A percentile compares a stretch with the other conserved stretches of the same genome.
phyloP scores from a whole-genome alignment of 2,329 filamentous ascomycete species.

The Polytolypa hystricis region DNA sequence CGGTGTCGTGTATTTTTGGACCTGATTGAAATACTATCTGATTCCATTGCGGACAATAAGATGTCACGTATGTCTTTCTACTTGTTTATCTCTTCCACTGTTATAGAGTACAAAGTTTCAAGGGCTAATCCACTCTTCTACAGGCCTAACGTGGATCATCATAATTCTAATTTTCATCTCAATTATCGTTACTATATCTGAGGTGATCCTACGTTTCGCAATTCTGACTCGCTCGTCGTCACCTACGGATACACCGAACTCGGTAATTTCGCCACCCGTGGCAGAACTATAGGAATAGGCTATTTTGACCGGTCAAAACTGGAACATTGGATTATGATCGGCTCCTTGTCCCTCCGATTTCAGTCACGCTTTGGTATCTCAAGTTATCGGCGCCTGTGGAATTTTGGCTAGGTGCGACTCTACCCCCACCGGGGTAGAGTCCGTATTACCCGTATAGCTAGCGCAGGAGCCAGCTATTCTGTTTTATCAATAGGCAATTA shows the following conservation, averaged over 20 bases:
- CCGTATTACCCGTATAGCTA: too few species aligned
- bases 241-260: not conserved
- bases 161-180: conserved; percentile 86
- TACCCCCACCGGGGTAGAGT: too few species aligned
- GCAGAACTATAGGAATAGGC: not conserved
- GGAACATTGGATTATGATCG: not conserved
- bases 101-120: too few species aligned
- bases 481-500: too few species aligned
- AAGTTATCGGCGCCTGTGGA: too few species aligned
- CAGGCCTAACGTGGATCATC: conserved; percentile 89
- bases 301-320: too few species aligned
- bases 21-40: conserved; percentile 84
- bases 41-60: conserved; percentile 84
- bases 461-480: too few species aligned
- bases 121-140: too few species aligned
- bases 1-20: conserved; percentile 94
- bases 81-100: not conserved
- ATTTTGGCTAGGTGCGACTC: too few species aligned
- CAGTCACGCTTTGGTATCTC: too few species aligned
- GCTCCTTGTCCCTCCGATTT: too few species aligned
- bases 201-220: conserved; percentile 76
- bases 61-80: conserved; percentile 55
- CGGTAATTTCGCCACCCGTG: not conserved
- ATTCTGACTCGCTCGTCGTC: conserved; percentile 43
- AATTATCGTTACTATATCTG: conserved; percentile 81